phyloP scores from a whole-genome alignment of 1,139 yeast genomes.

The Pichia sp. region DNA sequence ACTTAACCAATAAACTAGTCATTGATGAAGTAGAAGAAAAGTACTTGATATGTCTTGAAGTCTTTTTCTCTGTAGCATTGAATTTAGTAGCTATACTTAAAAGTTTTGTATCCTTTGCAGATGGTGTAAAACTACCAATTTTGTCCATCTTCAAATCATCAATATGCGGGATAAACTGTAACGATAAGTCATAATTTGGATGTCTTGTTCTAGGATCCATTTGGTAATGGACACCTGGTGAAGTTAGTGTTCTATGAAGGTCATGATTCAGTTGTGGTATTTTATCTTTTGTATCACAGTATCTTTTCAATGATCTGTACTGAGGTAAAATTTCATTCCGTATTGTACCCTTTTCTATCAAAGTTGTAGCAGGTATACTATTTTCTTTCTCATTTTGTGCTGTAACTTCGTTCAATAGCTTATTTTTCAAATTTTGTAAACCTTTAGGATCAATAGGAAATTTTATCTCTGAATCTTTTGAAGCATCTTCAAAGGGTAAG shows the following conservation, averaged over 20 bases:
- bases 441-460: no score
- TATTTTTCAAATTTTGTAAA: no score
- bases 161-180: conserved; percentile 57
- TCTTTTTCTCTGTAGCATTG: conserved; percentile 8
- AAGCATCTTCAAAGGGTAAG: no score
- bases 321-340: conserved; percentile 4
- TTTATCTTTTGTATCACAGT: conserved; percentile 10
- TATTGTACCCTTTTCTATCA: conserved; percentile 2
- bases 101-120: conserved; percentile 56
- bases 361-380: conserved; percentile 1
- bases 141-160: conserved; percentile 60
- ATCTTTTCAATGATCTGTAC: conserved; percentile 18
- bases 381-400: conserved; percentile 1
- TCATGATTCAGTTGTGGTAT: conserved; percentile 51
- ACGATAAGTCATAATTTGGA: conserved; percentile 58
- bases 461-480: no score
- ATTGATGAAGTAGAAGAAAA: conserved; percentile 84
- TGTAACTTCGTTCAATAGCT: no score
- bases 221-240: conserved; percentile 77
- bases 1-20: conserved; percentile 67
- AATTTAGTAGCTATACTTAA: conserved; percentile 42
- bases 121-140: conserved; percentile 50
- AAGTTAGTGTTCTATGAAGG: conserved; percentile 61
- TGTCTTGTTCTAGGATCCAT: conserved; percentile 72
- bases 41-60: conserved; percentile 32